These are phyloP conservation scores for Phytopythium boreale DNA, from an alignment of 352 stramenopile species.

Conservation along the genomic window DNA sequence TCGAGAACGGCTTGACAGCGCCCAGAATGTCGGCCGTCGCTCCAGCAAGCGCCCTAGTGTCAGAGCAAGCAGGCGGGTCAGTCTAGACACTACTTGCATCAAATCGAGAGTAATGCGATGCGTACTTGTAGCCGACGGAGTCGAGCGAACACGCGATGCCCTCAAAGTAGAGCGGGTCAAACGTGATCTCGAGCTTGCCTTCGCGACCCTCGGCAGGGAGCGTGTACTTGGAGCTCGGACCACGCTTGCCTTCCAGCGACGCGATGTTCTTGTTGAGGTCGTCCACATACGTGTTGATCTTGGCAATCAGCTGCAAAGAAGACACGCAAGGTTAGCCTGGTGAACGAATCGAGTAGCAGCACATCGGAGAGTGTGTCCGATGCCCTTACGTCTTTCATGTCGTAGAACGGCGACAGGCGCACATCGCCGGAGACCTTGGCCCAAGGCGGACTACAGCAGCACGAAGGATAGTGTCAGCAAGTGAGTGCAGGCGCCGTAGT, in stretches of 20 bases:
- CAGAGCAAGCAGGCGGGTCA: neutral
- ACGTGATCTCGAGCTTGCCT: conserved; percentile 87
- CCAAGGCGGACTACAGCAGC: conserved; percentile 66
- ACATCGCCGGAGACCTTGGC: conserved; percentile 88
- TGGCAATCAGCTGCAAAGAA: conserved; percentile 36
- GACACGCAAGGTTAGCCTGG: neutral
- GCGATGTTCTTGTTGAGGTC: conserved; percentile 85
- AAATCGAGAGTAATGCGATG: neutral
- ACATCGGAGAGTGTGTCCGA: neutral
- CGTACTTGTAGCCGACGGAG: conserved; percentile 76
- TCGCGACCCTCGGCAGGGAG: conserved; percentile 70
- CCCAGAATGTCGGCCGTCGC: conserved; percentile 77
- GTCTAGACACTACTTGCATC: too few species aligned
- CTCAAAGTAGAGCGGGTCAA: conserved; percentile 69
- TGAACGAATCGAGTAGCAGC: neutral
- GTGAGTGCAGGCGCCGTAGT: neutral
- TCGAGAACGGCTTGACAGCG: conserved; percentile 87
- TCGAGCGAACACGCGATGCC: conserved; percentile 90
- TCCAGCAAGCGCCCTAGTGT: conserved; percentile 51
- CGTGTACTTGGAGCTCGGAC: conserved; percentile 88
- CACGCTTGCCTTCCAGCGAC: conserved; percentile 67
- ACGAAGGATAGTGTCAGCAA: neutral
- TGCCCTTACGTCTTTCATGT: conserved; percentile 72
- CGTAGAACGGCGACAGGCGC: conserved; percentile 91
- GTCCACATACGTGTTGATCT: conserved; percentile 70